A percentile compares a stretch with the other conserved stretches of the same genome.
These are phyloP conservation scores for Mycena metata DNA, from an alignment of 768 basidiomycete species.

Conservation along the genomic window DNA sequence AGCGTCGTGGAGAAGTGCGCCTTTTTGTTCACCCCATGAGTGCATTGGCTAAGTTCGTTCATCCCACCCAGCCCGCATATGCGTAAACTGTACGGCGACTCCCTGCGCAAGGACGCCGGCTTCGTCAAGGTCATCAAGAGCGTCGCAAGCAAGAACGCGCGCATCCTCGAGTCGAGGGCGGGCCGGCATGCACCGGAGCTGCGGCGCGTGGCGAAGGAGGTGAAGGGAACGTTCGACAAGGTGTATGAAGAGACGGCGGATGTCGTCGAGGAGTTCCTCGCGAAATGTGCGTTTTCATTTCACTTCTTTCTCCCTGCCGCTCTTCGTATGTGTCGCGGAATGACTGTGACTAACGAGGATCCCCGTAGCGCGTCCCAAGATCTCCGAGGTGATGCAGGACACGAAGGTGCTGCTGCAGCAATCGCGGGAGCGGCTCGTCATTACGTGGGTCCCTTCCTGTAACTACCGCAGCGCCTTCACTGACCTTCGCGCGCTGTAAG, in stretches of 20 bases:
- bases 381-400: conserved; percentile 93
- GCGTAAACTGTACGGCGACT: conserved; percentile 94
- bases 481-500: conserved; percentile 52
- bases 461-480: conserved; percentile 17
- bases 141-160: conserved; percentile 87
- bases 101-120: conserved; percentile 94
- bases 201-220: conserved; percentile 72
- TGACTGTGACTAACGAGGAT: neutral
- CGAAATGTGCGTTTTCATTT: conserved; percentile 74
- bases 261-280: conserved; percentile 93
- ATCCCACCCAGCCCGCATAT: conserved; percentile 87
- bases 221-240: conserved; percentile 95
- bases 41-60: neutral
- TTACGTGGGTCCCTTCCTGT: conserved; percentile 72
- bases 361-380: conserved; percentile 80
- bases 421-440: conserved; percentile 90
- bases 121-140: conserved; percentile 98
- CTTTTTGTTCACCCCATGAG: conserved; percentile 21
- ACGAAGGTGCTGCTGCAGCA: conserved; percentile 93
- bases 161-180: conserved; percentile 79
- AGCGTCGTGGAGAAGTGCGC: conserved; percentile 90
- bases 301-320: neutral
- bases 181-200: conserved; percentile 89
- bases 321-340: neutral
- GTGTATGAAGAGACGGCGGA: conserved; percentile 96